A percentile compares a stretch with the other conserved stretches of the same genome.
These are phyloP conservation scores for Nannizziopsis arthrosporioides DNA, from an alignment of 2,329 filamentous ascomycete species.

Conservation along the genomic window DNA sequence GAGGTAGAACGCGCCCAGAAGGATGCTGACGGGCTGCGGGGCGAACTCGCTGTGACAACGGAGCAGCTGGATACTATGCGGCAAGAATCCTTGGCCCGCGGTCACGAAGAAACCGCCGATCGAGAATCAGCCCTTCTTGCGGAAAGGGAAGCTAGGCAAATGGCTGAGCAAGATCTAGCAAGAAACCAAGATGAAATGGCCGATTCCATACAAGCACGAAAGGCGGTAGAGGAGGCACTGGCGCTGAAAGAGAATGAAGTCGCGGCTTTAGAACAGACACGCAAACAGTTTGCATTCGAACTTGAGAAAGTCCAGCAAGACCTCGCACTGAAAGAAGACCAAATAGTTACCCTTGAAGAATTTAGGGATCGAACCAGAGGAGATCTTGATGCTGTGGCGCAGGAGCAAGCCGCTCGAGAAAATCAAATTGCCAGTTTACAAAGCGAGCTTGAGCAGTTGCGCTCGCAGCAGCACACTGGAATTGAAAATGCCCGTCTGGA, in stretches of 20 bases:
- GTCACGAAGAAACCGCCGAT: slow-evolving; percentile 23
- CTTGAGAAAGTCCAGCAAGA: slow-evolving; percentile 16
- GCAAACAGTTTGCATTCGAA: slow-evolving; percentile 11
- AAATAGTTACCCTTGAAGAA: slow-evolving; percentile 17
- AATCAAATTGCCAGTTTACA: slow-evolving; percentile 17
- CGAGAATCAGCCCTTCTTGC: slow-evolving; percentile 22
- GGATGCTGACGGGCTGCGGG: slow-evolving; percentile 29
- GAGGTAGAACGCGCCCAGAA: slow-evolving; percentile 47
- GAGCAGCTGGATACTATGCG: slow-evolving; percentile 35
- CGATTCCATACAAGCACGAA: slow-evolving; percentile 20
- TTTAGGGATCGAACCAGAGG: slow-evolving; percentile 1
- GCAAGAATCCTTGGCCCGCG: slow-evolving; percentile 26
- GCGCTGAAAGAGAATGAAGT: slow-evolving; percentile 22
- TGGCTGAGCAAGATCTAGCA: slow-evolving; percentile 16
- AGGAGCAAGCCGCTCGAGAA: slow-evolving; percentile 17
- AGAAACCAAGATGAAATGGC: slow-evolving; percentile 20
- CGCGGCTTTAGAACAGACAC: slow-evolving; percentile 17
- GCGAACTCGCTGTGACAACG: slow-evolving; percentile 33
- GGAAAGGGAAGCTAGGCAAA: slow-evolving; percentile 21
- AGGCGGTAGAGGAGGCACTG: slow-evolving; percentile 19
- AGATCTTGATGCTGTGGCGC: slow-evolving; percentile 10
- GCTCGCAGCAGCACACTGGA: slow-evolving; percentile 24
- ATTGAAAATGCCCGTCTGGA: slow-evolving; percentile 22
- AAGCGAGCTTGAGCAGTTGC: slow-evolving; percentile 19
- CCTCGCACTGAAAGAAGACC: slow-evolving; percentile 17